Base-by-base conservation (phyloP, 441 rosid genomes). In the Eruca vesicaria region DNA sequence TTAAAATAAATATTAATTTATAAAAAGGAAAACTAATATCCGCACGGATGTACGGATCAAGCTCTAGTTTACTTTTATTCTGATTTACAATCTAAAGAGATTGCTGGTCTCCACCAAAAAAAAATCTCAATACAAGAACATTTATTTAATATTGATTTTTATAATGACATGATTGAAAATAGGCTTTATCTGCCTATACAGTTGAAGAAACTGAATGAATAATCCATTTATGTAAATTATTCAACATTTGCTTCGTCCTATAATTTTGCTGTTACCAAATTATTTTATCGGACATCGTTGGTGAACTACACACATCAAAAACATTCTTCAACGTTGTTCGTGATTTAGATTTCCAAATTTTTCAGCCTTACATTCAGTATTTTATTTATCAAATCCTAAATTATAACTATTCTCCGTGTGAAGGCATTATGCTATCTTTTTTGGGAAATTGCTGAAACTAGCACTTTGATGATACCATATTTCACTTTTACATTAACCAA, bases 261-360 rank as follows among this genome's bases (percentile, higher is more conserved):
- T 50, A 43, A 21, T 59, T 19, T 4, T 29, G 15, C 67, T 43
- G 23, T 41, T 56, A 32, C 71, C 19, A 72, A 28, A 66, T 48
- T 66, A 19, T 60, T 20, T 9, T 26, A 36, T 35, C 15, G 50
- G 77, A 61, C 60, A 50, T 67, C 59, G 50, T 61, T 72, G 81
- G 73, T 72, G 48, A 72, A 78, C 73, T 53, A 72, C 31, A 72
- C 52, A 67, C 81, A 72, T 78, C 81, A 67, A 67, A 67, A 78
- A 57, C 81, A 78, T 78, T 78, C 77, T 61, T 67, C 77, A 61
- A 66, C 52, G 6, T 60, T 67, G 69, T 53, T 78, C 20, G 23
- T 53, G 69, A 36, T 36, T 67, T 68, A 61, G 21, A 72, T 23
- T 23, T 23, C 26, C 26, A 23, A 23, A 23, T 1, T 23, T 23